Conservation (phyloP, 768 basidiomycete species). For the Mycena floridula region DNA sequence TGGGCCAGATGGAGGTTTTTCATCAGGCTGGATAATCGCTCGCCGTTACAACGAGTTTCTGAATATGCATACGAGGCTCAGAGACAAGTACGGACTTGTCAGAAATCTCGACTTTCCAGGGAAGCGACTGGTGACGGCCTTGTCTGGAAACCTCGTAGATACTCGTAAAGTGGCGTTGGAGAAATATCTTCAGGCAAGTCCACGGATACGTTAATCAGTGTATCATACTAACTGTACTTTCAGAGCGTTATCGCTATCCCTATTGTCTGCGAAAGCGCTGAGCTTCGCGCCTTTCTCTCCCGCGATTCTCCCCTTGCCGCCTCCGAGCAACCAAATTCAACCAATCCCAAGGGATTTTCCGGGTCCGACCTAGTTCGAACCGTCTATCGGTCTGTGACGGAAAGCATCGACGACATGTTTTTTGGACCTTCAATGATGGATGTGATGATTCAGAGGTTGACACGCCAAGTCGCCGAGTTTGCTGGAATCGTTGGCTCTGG, state of each 20-base stretch:
- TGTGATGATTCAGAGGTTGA: slow-evolving; percentile 87
- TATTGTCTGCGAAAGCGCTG: slow-evolving; percentile 73
- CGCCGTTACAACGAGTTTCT: slow-evolving; percentile 94
- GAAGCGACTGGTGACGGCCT: slow-evolving; percentile 83
- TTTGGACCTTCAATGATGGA: slow-evolving; percentile 95
- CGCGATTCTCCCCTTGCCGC: slow-evolving; percentile 80
- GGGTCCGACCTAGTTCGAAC: slow-evolving; percentile 77
- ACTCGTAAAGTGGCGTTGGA: slow-evolving; percentile 72
- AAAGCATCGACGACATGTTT: slow-evolving; percentile 96
- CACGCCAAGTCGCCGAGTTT: slow-evolving; percentile 84
- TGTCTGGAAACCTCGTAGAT: slow-evolving; percentile 87
- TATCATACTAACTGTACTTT: too few relatives aligned
- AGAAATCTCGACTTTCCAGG: slow-evolving; percentile 84
- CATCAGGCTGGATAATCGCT: slow-evolving; percentile 90
- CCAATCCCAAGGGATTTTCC: slow-evolving; percentile 41
- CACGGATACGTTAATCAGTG: not conserved
- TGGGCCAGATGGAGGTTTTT: slow-evolving; percentile 68
- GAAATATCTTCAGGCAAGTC: slow-evolving; percentile 83
- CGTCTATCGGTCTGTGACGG: slow-evolving; percentile 87
- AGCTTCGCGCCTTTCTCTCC: slow-evolving; percentile 81
- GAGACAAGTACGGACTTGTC: slow-evolving; percentile 65
- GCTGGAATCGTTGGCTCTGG: slow-evolving; percentile 77
- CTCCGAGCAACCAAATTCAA: slow-evolving; percentile 31
- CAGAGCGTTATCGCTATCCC: slow-evolving; percentile 73
- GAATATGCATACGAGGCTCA: slow-evolving; percentile 79